Percentiles rank a stretch among this genome's conserved stretches.
These are phyloP conservation scores for Rhizopogon sp. DNA, from an alignment of 768 basidiomycete genomes.

Conservation along the genomic window DNA sequence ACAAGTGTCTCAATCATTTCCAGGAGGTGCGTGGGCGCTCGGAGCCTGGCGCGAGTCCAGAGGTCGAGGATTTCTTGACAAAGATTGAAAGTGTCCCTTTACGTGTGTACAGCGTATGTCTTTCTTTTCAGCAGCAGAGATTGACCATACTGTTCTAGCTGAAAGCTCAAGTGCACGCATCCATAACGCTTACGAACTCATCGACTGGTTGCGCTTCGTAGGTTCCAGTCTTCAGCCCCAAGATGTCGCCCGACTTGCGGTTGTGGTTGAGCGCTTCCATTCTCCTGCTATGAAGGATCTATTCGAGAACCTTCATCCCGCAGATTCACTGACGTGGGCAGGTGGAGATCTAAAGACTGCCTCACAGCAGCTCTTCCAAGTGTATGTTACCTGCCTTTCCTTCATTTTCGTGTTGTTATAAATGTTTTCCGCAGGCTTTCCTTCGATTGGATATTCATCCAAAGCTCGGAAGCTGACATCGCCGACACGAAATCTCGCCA, in stretches of 20 bases:
- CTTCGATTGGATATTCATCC: constrained; percentile 46
- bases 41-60: constrained; percentile 13
- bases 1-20: constrained; percentile 29
- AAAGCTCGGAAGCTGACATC: constrained; percentile 19
- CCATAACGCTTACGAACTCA: constrained; percentile 45
- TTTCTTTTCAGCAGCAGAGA: neutral
- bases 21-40: constrained; percentile 2
- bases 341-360: neutral
- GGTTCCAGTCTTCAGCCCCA: constrained; percentile 26
- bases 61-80: constrained; percentile 40
- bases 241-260: constrained; percentile 38
- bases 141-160: constrained; percentile 27
- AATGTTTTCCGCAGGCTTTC: constrained; percentile 10
- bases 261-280: constrained; percentile 36
- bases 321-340: constrained; percentile 37
- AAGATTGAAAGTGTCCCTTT: constrained; percentile 36
- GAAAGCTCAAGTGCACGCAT: constrained; percentile 28
- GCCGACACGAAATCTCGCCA: constrained; percentile 17
- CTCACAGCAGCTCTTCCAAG: neutral
- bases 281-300: constrained; percentile 38
- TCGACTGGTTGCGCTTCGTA: constrained; percentile 60
- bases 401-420: neutral
- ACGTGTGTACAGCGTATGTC: constrained; percentile 34
- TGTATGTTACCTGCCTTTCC: neutral
- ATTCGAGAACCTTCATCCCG: constrained; percentile 39